phyloP scores from a whole-genome alignment of 2,329 filamentous ascomycete species.

The Furcasterigmium furcatum region DNA sequence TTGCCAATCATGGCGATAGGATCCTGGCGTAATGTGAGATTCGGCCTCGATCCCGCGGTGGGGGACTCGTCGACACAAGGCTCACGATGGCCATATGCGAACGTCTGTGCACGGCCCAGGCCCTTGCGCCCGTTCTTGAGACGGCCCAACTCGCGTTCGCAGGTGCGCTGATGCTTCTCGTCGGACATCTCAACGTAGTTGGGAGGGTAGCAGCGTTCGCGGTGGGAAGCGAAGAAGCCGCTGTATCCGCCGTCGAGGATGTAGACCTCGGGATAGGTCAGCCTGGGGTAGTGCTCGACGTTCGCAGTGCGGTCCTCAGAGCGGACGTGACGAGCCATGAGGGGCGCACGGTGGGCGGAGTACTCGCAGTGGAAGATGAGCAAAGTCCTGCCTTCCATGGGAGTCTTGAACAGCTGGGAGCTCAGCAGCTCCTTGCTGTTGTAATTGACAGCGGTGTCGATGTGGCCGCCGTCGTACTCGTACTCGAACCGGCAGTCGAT shows the following conservation, averaged over 20 bases:
- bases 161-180: slow-evolving; percentile 86
- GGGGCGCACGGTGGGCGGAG: slow-evolving; percentile 90
- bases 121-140: slow-evolving; percentile 83
- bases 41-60: slow-evolving; percentile 40
- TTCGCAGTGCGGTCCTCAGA: slow-evolving; percentile 85
- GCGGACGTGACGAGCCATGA: slow-evolving; percentile 93
- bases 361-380: slow-evolving; percentile 98
- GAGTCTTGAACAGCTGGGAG: slow-evolving; percentile 69
- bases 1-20: slow-evolving; percentile 41
- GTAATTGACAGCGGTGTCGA: slow-evolving; percentile 89
- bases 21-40: slow-evolving; percentile 28
- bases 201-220: slow-evolving; percentile 81
- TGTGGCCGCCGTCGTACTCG: slow-evolving; percentile 95
- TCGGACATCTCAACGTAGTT: slow-evolving; percentile 97
- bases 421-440: slow-evolving; percentile 92
- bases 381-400: slow-evolving; percentile 68
- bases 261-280: slow-evolving; percentile 97
- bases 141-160: slow-evolving; percentile 91
- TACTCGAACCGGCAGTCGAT: slow-evolving; percentile 99
- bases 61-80: slow-evolving; percentile 56
- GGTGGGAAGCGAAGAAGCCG: slow-evolving; percentile 80
- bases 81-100: slow-evolving; percentile 81
- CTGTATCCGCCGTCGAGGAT: slow-evolving; percentile 97
- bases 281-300: slow-evolving; percentile 77
- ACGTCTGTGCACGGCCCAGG: slow-evolving; percentile 84